Percentiles rank a stretch among this genome's conserved stretches.
Conservation (phyloP, 2,329 filamentous ascomycete species). For the Cytospora mali region DNA sequence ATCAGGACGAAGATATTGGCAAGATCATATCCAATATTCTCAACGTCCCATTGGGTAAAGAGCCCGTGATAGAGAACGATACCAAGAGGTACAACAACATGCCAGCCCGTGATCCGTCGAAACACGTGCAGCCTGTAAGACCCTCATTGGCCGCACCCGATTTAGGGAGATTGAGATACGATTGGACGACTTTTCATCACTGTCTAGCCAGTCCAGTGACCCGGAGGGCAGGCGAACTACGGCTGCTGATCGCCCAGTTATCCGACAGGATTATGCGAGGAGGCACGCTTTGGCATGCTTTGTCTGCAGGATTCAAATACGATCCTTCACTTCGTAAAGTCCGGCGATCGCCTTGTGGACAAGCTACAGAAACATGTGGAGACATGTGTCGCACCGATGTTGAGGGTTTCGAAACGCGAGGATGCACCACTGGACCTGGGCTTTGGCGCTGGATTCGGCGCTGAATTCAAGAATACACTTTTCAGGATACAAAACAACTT, state of each 20-base stretch:
- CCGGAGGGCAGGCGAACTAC: constrained; percentile 90
- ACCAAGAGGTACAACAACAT: constrained; percentile 69
- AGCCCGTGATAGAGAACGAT: constrained; percentile 60
- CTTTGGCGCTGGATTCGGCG: too few relatives aligned
- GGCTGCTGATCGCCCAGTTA: constrained; percentile 91
- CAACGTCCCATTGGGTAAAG: constrained; percentile 36
- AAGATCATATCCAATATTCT: neutral
- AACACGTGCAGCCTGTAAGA: constrained; percentile 82
- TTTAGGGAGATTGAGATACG: constrained; percentile 97
- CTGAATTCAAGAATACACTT: constrained; percentile 94
- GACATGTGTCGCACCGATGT: constrained; percentile 91
- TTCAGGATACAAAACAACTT: constrained; percentile 92
- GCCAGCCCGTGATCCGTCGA: constrained; percentile 94
- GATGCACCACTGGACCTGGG: constrained; percentile 73
- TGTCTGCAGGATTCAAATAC: constrained; percentile 65
- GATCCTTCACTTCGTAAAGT: constrained; percentile 71
- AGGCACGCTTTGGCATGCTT: constrained; percentile 72
- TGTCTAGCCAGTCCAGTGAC: constrained; percentile 82
- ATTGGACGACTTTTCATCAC: constrained; percentile 97
- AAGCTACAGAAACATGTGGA: constrained; percentile 86
- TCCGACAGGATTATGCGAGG: constrained; percentile 90
- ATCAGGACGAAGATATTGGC: too few relatives aligned
- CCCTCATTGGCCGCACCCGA: constrained; percentile 97
- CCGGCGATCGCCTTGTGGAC: constrained; percentile 81
- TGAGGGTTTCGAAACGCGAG: constrained; percentile 76